Percentiles rank a stretch among this genome's conserved stretches.
phyloP scores from a whole-genome alignment of 148 eudicot species.

The Bassia scoparia region DNA sequence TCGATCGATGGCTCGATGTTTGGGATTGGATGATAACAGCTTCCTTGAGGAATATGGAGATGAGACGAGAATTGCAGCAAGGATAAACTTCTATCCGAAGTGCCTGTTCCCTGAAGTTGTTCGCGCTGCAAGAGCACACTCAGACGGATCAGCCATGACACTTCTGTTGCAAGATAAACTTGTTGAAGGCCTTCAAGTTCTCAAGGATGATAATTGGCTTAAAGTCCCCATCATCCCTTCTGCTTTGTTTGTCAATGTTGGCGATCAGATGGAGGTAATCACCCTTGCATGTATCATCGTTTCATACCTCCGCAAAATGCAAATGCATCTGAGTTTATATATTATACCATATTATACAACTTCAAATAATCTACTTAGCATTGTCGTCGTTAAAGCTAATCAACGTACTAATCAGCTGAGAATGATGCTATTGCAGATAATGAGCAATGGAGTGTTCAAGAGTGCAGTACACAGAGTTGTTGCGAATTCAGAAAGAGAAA shows the following conservation, averaged over 20 bases:
- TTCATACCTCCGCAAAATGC: too few relatives aligned
- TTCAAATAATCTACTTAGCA: too few relatives aligned
- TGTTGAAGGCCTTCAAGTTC: slow-evolving; percentile 47
- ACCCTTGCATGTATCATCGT: too few relatives aligned
- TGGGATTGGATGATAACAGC: slow-evolving; percentile 33
- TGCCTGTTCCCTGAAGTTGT: slow-evolving; percentile 38
- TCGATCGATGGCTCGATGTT: slow-evolving; percentile 35
- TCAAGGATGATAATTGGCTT: slow-evolving; percentile 41
- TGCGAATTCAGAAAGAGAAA: too few relatives aligned
- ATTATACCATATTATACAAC: too few relatives aligned
- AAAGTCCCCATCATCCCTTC: slow-evolving; percentile 38
- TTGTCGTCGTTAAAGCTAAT: too few relatives aligned
- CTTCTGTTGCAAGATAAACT: slow-evolving; percentile 27
- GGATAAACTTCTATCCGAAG: slow-evolving; percentile 39
- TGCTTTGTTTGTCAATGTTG: slow-evolving; percentile 42
- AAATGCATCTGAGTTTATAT: too few relatives aligned
- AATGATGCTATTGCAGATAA: too few relatives aligned
- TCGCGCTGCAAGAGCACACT: slow-evolving; percentile 38
- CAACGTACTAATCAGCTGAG: too few relatives aligned
- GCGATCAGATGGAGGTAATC: slow-evolving; percentile 50
- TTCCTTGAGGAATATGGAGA: slow-evolving; percentile 37
- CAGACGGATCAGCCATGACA: slow-evolving; percentile 37
- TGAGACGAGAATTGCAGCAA: slow-evolving; percentile 8
- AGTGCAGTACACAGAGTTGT: too few relatives aligned
- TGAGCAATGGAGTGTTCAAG: too few relatives aligned